Evolutionary conservation across 116 monocot genomes (phyloP).

Genomic region (Iris pallida): DNA sequence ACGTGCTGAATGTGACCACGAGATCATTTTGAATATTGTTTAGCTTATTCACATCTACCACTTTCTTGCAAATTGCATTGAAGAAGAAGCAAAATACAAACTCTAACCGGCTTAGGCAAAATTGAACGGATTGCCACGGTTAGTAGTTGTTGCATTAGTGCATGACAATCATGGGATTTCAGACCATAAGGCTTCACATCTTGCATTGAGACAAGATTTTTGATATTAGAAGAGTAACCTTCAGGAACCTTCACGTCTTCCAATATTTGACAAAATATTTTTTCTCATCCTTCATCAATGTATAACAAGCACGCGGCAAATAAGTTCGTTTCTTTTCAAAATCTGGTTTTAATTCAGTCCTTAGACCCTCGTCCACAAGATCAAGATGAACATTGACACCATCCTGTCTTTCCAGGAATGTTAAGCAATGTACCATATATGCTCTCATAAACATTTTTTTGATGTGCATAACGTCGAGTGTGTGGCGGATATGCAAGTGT

Average conservation of each 20-base stretch:
- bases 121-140: slow-evolving; percentile 1
- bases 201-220: slow-evolving; percentile 1
- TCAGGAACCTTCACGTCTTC: not conserved
- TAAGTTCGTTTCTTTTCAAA: not conserved
- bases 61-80: not conserved
- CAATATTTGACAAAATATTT: not conserved
- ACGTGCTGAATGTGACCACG: not conserved
- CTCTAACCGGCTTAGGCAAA: not conserved
- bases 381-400: not conserved
- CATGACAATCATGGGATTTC: slow-evolving; percentile 6
- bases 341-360: not conserved
- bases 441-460: too few species aligned
- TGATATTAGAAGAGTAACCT: slow-evolving; percentile 6
- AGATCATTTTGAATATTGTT: not conserved
- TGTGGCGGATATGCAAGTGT: too few species aligned
- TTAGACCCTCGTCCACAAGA: not conserved
- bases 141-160: not conserved
- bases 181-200: not conserved
- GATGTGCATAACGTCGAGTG: too few species aligned
- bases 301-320: not conserved
- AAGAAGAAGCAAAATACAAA: slow-evolving; percentile 1
- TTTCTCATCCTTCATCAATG: not conserved
- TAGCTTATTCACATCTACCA: slow-evolving; percentile 1
- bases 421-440: too few species aligned
- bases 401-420: not conserved